phyloP scores from a whole-genome alignment of 2,329 filamentous ascomycete genomes.

The Microsporum ferrugineum region DNA sequence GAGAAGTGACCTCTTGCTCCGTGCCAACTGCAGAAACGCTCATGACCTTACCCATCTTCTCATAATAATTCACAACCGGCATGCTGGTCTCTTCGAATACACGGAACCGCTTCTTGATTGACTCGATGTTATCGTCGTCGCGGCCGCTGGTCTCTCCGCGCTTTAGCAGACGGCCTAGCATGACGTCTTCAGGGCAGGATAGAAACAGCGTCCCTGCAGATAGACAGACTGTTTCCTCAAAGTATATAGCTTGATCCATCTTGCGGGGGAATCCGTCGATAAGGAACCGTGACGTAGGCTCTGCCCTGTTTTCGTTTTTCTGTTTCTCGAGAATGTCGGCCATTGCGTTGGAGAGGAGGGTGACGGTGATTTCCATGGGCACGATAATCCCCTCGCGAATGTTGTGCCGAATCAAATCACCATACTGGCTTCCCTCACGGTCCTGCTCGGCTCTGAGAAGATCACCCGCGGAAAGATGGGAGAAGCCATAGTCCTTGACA shows the following conservation, averaged over 20 bases:
- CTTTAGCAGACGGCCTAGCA: slow-evolving; percentile 74
- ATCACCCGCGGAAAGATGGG: slow-evolving; percentile 86
- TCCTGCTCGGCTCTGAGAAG: slow-evolving; percentile 88
- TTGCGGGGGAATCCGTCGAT: slow-evolving; percentile 85
- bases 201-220: slow-evolving; percentile 84
- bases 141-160: slow-evolving; percentile 86
- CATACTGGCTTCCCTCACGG: slow-evolving; percentile 74
- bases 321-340: slow-evolving; percentile 49
- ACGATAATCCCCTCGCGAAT: slow-evolving; percentile 94
- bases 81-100: slow-evolving; percentile 93
- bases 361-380: slow-evolving; percentile 96
- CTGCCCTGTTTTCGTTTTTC: slow-evolving; percentile 17
- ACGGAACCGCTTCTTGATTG: slow-evolving; percentile 90
- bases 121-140: slow-evolving; percentile 86
- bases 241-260: slow-evolving; percentile 90
- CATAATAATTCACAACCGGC: slow-evolving; percentile 85
- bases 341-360: slow-evolving; percentile 91
- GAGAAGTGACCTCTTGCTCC: slow-evolving; percentile 53
- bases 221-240: slow-evolving; percentile 78
- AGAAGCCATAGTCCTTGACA: slow-evolving; percentile 79
- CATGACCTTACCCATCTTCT: slow-evolving; percentile 64
- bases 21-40: slow-evolving; percentile 60
- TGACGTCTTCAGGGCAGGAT: slow-evolving; percentile 79
- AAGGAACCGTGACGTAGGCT: slow-evolving; percentile 54
- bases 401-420: slow-evolving; percentile 81